These are phyloP conservation scores for Mimosa pudica DNA, from an alignment of 306 rosid species.

Conservation along the genomic window DNA sequence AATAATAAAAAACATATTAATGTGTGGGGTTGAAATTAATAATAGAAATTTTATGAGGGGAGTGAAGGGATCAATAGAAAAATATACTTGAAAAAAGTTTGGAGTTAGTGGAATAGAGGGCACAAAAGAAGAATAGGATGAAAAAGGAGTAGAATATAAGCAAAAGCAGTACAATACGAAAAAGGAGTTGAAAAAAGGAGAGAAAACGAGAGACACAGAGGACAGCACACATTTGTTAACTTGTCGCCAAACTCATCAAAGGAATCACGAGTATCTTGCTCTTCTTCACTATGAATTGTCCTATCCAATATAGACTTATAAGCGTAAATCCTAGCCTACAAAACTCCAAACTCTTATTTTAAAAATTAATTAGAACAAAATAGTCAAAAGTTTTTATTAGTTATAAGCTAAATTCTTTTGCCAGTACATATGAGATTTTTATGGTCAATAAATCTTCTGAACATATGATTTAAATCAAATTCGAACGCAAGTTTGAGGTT, in stretches of 20 bases:
- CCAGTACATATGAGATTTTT: too few species aligned
- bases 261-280: constrained; percentile 52
- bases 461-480: too few species aligned
- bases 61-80: not conserved
- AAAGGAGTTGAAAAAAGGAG: too few species aligned
- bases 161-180: not conserved
- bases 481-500: too few species aligned
- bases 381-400: too few species aligned
- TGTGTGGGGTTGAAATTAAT: not conserved
- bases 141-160: too few species aligned
- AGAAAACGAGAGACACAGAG: not conserved
- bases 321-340: not conserved
- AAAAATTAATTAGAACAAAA: too few species aligned
- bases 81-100: not conserved
- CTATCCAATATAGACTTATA: not conserved
- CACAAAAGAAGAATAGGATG: too few species aligned
- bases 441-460: too few species aligned
- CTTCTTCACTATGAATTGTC: not conserved
- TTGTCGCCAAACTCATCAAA: not conserved
- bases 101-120: not conserved
- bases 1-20: not conserved
- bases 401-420: too few species aligned
- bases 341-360: not conserved
- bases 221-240: not conserved
- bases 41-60: not conserved